Conservation (phyloP, 768 basidiomycete species). For the Rhodotorula toruloides region DNA sequence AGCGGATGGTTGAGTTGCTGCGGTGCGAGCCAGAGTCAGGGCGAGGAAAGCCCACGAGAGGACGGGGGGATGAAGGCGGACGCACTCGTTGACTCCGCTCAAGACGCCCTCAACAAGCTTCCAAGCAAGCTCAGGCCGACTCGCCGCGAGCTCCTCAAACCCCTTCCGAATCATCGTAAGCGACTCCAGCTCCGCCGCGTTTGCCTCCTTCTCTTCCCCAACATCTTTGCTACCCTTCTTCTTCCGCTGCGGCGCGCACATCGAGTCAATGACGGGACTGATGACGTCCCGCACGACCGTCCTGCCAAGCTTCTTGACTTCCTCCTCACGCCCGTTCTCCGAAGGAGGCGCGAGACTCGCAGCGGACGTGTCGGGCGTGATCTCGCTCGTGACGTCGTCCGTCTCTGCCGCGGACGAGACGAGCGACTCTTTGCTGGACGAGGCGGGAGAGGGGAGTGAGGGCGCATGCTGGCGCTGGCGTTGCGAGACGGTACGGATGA, state of each 20-base stretch:
- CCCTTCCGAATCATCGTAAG: slow-evolving; percentile 83
- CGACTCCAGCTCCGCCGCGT: slow-evolving; percentile 66
- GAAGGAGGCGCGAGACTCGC: not conserved
- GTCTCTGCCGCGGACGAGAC: not conserved
- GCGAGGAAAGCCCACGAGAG: slow-evolving; percentile 4
- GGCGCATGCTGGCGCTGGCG: not conserved
- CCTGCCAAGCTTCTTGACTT: not conserved
- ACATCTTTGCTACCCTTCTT: not conserved
- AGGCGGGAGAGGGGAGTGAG: not conserved
- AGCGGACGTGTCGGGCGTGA: slow-evolving; percentile 50
- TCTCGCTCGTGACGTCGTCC: slow-evolving; percentile 50
- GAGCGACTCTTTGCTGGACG: slow-evolving; percentile 1
- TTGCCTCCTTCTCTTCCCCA: not conserved
- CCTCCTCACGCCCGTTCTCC: not conserved
- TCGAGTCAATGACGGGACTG: not conserved
- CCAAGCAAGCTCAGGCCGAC: slow-evolving; percentile 79
- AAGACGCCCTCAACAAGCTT: slow-evolving; percentile 82
- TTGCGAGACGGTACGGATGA: slow-evolving; percentile 58
- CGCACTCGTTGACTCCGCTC: slow-evolving; percentile 84
- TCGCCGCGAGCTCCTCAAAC: slow-evolving; percentile 74
- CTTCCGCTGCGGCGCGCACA: not conserved
- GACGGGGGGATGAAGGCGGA: too few relatives aligned
- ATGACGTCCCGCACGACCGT: not conserved
- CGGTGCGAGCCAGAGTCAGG: slow-evolving; percentile 15
- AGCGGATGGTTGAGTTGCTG: slow-evolving; percentile 71